phyloP scores from a whole-genome alignment of 495 filamentous ascomycete species.

The Talaromyces ruber region DNA sequence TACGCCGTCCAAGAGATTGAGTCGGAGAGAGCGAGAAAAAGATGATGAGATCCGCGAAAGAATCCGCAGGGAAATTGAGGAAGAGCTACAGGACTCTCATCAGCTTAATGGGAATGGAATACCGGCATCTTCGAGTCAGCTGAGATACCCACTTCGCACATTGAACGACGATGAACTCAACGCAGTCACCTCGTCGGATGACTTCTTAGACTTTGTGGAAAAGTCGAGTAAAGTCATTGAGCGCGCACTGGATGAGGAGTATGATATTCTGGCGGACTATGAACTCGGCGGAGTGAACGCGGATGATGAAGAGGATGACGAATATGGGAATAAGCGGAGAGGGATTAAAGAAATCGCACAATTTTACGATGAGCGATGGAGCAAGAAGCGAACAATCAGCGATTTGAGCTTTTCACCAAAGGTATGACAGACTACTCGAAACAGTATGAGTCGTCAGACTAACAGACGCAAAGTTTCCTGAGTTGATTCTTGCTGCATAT shows the following conservation, averaged over 20 bases:
- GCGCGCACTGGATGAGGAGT: slow-evolving; percentile 84
- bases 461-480: slow-evolving; percentile 54
- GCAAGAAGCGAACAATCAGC: slow-evolving; percentile 93
- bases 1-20: slow-evolving; percentile 53
- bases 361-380: slow-evolving; percentile 93
- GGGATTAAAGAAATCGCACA: slow-evolving; percentile 80
- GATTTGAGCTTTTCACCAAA: slow-evolving; percentile 89
- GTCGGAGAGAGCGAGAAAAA: slow-evolving; percentile 64
- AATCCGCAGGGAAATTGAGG: slow-evolving; percentile 82
- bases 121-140: slow-evolving; percentile 30
- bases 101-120: slow-evolving; percentile 46
- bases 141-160: slow-evolving; percentile 69
- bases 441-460: background rate
- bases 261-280: slow-evolving; percentile 94
- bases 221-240: slow-evolving; percentile 95
- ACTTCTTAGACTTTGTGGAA: slow-evolving; percentile 93
- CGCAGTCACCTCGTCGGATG: slow-evolving; percentile 83
- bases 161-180: slow-evolving; percentile 80
- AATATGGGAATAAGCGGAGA: slow-evolving; percentile 67
- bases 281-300: slow-evolving; percentile 60
- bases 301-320: slow-evolving; percentile 77
- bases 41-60: slow-evolving; percentile 86
- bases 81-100: slow-evolving; percentile 68
- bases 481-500: slow-evolving; percentile 87
- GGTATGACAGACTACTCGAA: slow-evolving; percentile 25